Conservation (phyloP, 2,329 filamentous ascomycete genomes). For the Pyricularia pennisetigena region DNA sequence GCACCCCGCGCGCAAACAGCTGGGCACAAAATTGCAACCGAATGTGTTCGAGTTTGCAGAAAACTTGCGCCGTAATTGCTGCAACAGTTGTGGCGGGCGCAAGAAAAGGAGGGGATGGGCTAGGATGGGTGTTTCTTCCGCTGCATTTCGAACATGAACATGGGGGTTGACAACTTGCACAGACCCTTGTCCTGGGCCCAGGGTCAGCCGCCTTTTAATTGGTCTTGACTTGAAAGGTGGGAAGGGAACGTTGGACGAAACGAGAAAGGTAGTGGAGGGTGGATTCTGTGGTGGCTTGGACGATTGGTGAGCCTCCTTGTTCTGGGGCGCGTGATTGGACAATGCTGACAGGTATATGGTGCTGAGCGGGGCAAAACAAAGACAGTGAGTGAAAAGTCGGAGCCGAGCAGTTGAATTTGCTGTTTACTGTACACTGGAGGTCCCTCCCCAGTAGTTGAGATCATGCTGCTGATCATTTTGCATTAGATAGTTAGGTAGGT, state of each 20-base stretch:
- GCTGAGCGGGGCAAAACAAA: not conserved
- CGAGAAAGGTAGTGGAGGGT: not conserved
- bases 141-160: not conserved
- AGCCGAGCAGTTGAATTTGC: not conserved
- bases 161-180: not conserved
- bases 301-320: not conserved
- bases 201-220: not conserved
- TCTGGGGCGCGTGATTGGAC: not conserved
- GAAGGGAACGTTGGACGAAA: not conserved
- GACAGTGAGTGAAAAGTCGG: not conserved
- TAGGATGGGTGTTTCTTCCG: not conserved
- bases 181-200: not conserved
- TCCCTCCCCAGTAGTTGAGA: no score
- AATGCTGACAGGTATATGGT: not conserved
- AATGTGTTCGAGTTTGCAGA: not conserved
- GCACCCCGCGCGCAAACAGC: not conserved
- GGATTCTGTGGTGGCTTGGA: not conserved
- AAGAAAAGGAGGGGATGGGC: not conserved
- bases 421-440: no score
- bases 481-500: no score
- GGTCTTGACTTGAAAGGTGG: not conserved
- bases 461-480: no score
- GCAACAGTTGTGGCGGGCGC: not conserved
- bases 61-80: not conserved
- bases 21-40: not conserved